Evolutionary conservation across 2,329 filamentous ascomycete genomes (phyloP).

Genomic region (Raffaelea albimanens): DNA sequence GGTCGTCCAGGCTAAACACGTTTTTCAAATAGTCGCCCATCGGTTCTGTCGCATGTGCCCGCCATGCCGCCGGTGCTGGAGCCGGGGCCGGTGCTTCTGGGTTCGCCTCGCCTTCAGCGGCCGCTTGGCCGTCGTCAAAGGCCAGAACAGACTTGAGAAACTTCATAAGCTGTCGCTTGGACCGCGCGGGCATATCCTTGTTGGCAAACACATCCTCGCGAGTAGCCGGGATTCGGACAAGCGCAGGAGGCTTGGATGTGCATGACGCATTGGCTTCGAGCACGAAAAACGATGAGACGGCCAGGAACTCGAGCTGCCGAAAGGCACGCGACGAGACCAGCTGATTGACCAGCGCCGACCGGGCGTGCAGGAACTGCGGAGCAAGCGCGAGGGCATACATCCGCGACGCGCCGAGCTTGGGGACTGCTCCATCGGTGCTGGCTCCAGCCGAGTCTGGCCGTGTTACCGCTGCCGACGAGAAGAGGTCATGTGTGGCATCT

Average conservation of each 20-base stretch:
- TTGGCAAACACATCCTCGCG: conserved; percentile 87
- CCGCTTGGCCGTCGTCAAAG: conserved; percentile 30
- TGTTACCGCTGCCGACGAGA: conserved; percentile 15
- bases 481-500: neutral
- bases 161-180: conserved; percentile 85
- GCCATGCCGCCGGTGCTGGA: conserved; percentile 32
- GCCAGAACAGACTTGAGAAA: conserved; percentile 81
- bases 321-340: conserved; percentile 87
- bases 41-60: conserved; percentile 38
- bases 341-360: conserved; percentile 65
- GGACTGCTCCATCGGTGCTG: no score
- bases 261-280: conserved; percentile 31
- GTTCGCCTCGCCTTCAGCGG: neutral
- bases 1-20: conserved; percentile 58
- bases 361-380: conserved; percentile 78
- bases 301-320: conserved; percentile 84
- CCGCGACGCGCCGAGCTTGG: conserved; percentile 49
- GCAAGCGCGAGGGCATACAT: conserved; percentile 75
- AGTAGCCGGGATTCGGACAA: conserved; percentile 73
- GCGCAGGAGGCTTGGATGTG: conserved; percentile 11
- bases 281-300: conserved; percentile 88
- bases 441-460: no score
- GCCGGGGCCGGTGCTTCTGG: no score
- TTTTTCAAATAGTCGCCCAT: conserved; percentile 51
- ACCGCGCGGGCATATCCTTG: conserved; percentile 62